Conservation (phyloP, 192 early-diverging fungal genomes). For the Kickxella alabastrina region DNA sequence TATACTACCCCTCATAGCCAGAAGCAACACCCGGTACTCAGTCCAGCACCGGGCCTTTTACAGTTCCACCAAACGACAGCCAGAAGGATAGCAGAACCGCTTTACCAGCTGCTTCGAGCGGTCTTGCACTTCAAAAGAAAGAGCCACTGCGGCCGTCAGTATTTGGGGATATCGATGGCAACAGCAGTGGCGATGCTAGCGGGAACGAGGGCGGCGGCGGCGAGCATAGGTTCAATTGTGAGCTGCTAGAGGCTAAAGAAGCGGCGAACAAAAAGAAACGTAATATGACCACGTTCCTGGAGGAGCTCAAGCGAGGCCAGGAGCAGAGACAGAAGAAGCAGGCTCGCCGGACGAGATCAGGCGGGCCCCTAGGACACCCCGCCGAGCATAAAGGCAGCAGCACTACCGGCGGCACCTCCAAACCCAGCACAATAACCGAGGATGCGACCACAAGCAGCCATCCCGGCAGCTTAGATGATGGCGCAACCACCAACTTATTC, state of each 20-base stretch:
- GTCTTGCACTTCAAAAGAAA: background rate
- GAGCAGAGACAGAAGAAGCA: constrained; percentile 59
- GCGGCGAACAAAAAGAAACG: constrained; percentile 59
- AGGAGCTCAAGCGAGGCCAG: constrained; percentile 78
- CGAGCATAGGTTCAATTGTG: background rate
- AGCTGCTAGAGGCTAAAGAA: background rate
- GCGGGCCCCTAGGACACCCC: constrained; percentile 9
- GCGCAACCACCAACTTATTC: constrained; percentile 78
- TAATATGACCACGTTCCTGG: constrained; percentile 77
- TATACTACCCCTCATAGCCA: too few relatives aligned
- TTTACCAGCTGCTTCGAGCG: too few relatives aligned
- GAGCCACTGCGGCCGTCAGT: background rate
- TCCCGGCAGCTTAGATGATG: constrained; percentile 53
- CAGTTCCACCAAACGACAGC: too few relatives aligned
- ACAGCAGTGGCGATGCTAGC: background rate
- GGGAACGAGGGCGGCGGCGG: background rate
- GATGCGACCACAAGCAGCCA: background rate
- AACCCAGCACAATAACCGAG: too few relatives aligned
- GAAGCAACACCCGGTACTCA: too few relatives aligned
- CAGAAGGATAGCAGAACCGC: too few relatives aligned
- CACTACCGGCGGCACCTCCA: background rate
- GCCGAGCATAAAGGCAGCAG: constrained; percentile 16
- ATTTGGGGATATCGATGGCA: constrained; percentile 6
- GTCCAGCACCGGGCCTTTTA: too few relatives aligned
- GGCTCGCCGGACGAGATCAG: constrained; percentile 11